Conservation (phyloP, 768 basidiomycete species). For the Boletellus emodensis region DNA sequence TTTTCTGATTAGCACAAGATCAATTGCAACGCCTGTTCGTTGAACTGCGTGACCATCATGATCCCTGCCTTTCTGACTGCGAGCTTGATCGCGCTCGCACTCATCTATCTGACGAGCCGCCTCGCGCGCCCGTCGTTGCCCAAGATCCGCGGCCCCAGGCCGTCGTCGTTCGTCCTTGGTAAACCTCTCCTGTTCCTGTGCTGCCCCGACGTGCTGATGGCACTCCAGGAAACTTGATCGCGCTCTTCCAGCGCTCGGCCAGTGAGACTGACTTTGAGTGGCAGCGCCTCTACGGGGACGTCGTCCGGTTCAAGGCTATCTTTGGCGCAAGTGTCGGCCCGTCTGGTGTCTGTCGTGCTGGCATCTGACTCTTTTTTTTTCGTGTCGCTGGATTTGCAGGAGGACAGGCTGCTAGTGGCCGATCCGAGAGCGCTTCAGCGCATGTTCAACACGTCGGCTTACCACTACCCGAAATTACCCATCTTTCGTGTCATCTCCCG, state of each 20-base stretch:
- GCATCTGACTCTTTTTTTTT: neutral
- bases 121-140: constrained; percentile 9
- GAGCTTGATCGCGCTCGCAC: neutral
- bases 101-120: constrained; percentile 4
- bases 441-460: constrained; percentile 32
- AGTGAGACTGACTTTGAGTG: constrained; percentile 29
- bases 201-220: constrained; percentile 21
- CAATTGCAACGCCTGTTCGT: neutral
- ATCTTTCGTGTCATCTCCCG: constrained; percentile 19
- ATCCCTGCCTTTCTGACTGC: neutral
- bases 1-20: too few relatives aligned
- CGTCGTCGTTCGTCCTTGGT: constrained; percentile 21
- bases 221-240: constrained; percentile 24
- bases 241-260: constrained; percentile 27
- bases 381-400: constrained; percentile 23
- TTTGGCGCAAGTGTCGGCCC: constrained; percentile 21
- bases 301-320: constrained; percentile 27
- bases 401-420: constrained; percentile 41
- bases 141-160: constrained; percentile 17
- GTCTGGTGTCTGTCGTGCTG: too few relatives aligned
- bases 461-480: constrained; percentile 38
- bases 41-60: constrained; percentile 5
- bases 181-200: too few relatives aligned
- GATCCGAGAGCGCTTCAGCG: constrained; percentile 43
- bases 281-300: constrained; percentile 27